phyloP scores from a whole-genome alignment of 345 rosid genomes.

The Cardamine resedifolia region DNA sequence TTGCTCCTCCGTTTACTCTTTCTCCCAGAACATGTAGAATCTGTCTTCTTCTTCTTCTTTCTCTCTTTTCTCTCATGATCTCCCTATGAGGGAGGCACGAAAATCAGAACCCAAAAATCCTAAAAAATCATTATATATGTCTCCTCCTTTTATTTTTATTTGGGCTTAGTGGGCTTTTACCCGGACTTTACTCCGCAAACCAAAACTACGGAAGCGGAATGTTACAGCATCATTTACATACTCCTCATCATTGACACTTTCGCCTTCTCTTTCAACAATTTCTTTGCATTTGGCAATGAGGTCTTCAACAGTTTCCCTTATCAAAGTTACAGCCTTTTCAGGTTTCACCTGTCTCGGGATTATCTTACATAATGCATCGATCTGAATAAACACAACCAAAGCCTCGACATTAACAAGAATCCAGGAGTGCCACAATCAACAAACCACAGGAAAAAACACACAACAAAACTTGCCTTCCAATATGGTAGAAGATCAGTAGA shows the following conservation, averaged over 20 bases:
- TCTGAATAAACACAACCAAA: slow-evolving; percentile 39
- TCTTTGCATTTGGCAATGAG: slow-evolving; percentile 79
- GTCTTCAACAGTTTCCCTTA: slow-evolving; percentile 78
- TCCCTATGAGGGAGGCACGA: too few species aligned
- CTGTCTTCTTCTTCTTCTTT: too few species aligned
- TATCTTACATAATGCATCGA: slow-evolving; percentile 71
- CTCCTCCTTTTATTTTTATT: too few species aligned
- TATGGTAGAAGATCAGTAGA: slow-evolving; percentile 89
- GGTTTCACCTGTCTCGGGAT: slow-evolving; percentile 92
- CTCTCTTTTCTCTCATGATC: too few species aligned
- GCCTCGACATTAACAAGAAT: neutral
- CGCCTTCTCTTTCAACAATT: slow-evolving; percentile 90
- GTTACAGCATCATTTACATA: slow-evolving; percentile 89
- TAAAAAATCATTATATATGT: too few species aligned
- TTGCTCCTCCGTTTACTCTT: too few species aligned
- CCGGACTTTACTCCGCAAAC: too few species aligned
- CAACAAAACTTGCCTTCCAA: slow-evolving; percentile 74
- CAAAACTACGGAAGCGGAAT: too few species aligned
- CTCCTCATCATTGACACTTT: slow-evolving; percentile 78
- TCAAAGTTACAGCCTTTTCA: slow-evolving; percentile 72
- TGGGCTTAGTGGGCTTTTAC: too few species aligned
- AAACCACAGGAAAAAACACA: neutral
- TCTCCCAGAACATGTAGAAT: too few species aligned
- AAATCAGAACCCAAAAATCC: too few species aligned
- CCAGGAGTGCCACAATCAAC: slow-evolving; percentile 3